These are phyloP conservation scores for Sporothrix brunneoviolacea DNA, from an alignment of 2,329 filamentous ascomycete species.

Conservation along the genomic window DNA sequence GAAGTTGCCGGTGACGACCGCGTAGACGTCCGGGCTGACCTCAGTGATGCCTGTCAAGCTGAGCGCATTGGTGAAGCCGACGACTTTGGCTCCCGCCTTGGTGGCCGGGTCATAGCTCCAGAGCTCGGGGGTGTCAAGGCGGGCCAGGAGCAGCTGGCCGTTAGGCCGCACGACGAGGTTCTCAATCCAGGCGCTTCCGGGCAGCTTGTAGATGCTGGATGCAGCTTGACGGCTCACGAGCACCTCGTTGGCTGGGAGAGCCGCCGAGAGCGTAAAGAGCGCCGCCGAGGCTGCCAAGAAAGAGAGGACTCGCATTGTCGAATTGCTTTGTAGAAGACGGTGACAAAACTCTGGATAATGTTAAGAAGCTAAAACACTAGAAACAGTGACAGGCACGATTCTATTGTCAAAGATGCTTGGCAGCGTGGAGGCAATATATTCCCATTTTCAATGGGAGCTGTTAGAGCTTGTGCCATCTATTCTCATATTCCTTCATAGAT, in stretches of 20 bases:
- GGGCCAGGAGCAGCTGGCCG: conserved; percentile 26
- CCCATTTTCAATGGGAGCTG: no score
- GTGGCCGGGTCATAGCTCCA: conserved; percentile 20
- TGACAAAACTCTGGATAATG: no score
- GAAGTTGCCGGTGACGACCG: conserved; percentile 23
- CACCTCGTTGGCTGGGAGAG: background rate
- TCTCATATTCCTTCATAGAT: no score
- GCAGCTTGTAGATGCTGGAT: conserved; percentile 11
- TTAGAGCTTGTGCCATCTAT: no score
- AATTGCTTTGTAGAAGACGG: no score
- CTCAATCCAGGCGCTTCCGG: conserved; percentile 21
- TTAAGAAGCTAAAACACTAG: no score
- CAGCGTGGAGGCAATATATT: no score
- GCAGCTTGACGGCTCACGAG: background rate
- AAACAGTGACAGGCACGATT: no score
- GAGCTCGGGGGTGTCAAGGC: conserved; percentile 25
- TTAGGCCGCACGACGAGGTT: conserved; percentile 25
- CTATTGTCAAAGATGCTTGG: no score
- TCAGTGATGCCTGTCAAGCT: conserved; percentile 27
- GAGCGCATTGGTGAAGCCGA: conserved; percentile 7
- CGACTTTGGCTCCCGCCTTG: conserved; percentile 11
- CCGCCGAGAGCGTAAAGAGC: background rate
- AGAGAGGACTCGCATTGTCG: background rate
- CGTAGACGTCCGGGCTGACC: conserved; percentile 24
- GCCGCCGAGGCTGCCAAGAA: background rate